Percentiles rank a stretch among this genome's conserved stretches.
Conservation (phyloP, 371 early-diverging fungal genomes). For the Circinella umbellata region DNA sequence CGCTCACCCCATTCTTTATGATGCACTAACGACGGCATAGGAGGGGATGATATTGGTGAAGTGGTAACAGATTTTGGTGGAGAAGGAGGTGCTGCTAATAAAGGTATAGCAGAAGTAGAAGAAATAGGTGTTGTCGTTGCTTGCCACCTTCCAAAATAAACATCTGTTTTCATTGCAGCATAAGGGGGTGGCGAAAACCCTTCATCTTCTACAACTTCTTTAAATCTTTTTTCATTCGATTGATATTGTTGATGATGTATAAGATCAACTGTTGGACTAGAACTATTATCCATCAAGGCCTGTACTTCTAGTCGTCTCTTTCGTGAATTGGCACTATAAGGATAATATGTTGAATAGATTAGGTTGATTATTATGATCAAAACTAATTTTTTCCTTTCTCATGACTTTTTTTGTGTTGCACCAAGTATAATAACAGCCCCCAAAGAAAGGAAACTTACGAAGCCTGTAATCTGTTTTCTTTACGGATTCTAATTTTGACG, state of each 20-base stretch:
- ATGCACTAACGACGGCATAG: background rate
- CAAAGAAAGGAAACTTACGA: slow-evolving; percentile 25
- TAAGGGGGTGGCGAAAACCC: slow-evolving; percentile 10
- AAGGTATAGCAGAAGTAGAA: no score
- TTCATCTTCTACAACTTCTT: slow-evolving; percentile 12
- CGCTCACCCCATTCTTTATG: slow-evolving; percentile 4
- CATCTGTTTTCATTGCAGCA: slow-evolving; percentile 19
- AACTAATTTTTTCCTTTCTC: no score
- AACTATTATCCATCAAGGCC: background rate
- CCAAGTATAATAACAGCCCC: background rate
- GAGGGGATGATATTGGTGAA: slow-evolving; percentile 6
- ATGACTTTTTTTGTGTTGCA: no score
- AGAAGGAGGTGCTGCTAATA: background rate
- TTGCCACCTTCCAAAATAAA: slow-evolving; percentile 29
- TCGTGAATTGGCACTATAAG: slow-evolving; percentile 16
- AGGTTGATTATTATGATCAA: no score
- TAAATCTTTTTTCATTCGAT: slow-evolving; percentile 5
- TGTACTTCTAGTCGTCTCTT: slow-evolving; percentile 16
- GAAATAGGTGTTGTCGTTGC: background rate
- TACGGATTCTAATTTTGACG: slow-evolving; percentile 50
- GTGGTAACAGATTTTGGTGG: background rate
- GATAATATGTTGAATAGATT: background rate
- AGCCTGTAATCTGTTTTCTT: slow-evolving; percentile 36
- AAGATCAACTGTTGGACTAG: background rate
- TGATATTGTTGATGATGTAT: slow-evolving; percentile 1